Evolutionary conservation across 2,329 filamentous ascomycete genomes (phyloP).

Genomic region (Penicillium sumatraense): DNA sequence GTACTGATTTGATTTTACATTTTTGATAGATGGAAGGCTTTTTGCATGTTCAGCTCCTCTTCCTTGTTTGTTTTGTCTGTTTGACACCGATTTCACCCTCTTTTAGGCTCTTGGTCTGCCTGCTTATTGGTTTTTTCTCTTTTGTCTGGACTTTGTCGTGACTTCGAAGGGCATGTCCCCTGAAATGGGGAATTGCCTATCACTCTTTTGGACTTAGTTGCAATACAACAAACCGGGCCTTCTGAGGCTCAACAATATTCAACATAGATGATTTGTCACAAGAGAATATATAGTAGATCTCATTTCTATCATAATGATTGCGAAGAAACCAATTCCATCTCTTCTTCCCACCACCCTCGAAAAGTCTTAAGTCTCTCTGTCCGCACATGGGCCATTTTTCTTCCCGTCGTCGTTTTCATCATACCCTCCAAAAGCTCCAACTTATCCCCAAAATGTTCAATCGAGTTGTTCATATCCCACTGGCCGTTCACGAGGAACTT

Average conservation of each 20-base stretch:
- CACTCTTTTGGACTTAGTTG: constrained; percentile 10
- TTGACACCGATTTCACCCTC: background rate
- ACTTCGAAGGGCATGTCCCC: background rate
- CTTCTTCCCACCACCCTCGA: constrained; percentile 60
- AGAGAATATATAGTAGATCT: background rate
- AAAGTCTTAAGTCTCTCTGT: constrained; percentile 56
- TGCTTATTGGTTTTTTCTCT: background rate
- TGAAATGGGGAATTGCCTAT: background rate
- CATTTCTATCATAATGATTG: background rate
- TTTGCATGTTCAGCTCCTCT: constrained; percentile 2
- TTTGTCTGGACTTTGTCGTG: background rate
- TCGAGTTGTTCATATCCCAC: constrained; percentile 64
- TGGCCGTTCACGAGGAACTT: constrained; percentile 27
- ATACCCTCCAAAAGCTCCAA: constrained; percentile 65
- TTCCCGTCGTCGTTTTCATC: constrained; percentile 64
- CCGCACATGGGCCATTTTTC: constrained; percentile 53
- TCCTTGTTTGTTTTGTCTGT: background rate
- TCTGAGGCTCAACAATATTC: background rate
- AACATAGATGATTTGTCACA: background rate
- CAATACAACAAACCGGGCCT: constrained; percentile 1
- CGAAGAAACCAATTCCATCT: constrained; percentile 33
- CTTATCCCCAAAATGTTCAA: constrained; percentile 79
- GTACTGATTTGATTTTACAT: constrained; percentile 14
- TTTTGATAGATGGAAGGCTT: constrained; percentile 26
- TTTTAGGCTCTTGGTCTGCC: too few relatives aligned